A percentile compares a stretch with the other conserved stretches of the same genome.
These are phyloP conservation scores for Aristolochia californica DNA, from an alignment of 164 flowering plant species.

Conservation along the genomic window DNA sequence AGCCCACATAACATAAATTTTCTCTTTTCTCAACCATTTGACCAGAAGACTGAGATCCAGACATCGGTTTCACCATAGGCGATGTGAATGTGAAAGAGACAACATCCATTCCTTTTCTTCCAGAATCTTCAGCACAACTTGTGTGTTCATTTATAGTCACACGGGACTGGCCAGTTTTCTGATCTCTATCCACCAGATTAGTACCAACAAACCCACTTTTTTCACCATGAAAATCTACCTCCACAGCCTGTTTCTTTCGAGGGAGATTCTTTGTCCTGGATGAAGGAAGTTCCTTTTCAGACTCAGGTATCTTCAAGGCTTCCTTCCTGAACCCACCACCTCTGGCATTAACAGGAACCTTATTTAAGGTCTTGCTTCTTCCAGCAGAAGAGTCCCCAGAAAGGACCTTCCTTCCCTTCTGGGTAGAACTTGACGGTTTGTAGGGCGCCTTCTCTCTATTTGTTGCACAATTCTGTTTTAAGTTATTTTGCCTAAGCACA, in stretches of 20 bases:
- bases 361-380: constrained; percentile 27
- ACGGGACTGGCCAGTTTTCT: constrained; percentile 13
- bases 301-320: constrained; percentile 22
- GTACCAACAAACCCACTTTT: constrained; percentile 22
- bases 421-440: constrained; percentile 32
- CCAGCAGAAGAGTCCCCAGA: constrained; percentile 31
- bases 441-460: constrained; percentile 37
- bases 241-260: constrained; percentile 52
- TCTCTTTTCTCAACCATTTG: constrained; percentile 16
- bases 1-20: constrained; percentile 15
- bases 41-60: constrained; percentile 16
- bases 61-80: constrained; percentile 38
- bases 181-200: constrained; percentile 17
- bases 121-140: constrained; percentile 9
- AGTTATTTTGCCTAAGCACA: constrained; percentile 74
- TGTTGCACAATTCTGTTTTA: constrained; percentile 49
- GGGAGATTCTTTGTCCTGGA: constrained; percentile 34
- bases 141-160: constrained; percentile 6
- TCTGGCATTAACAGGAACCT: constrained; percentile 29
- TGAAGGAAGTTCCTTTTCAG: constrained; percentile 24
- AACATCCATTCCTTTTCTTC: constrained; percentile 62
- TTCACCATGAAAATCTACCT: constrained; percentile 25
- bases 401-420: constrained; percentile 31
- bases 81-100: constrained; percentile 91
- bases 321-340: constrained; percentile 38